These are phyloP conservation scores for Zasmidium cellare DNA, from an alignment of 2,329 filamentous ascomycete genomes.

Conservation along the genomic window DNA sequence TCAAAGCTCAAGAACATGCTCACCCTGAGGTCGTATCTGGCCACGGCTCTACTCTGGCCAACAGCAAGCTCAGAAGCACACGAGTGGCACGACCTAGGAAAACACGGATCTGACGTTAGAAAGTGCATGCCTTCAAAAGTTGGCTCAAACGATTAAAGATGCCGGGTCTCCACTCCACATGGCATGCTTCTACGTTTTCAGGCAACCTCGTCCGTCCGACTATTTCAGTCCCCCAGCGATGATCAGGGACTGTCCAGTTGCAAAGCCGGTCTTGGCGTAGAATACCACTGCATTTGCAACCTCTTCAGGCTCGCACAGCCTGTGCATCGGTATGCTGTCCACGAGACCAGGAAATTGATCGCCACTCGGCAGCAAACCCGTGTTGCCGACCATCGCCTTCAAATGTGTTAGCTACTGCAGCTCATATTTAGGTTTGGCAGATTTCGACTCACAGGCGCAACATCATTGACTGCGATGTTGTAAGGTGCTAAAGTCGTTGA, in stretches of 20 bases:
- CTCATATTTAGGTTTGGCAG: background rate
- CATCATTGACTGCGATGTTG: constrained; percentile 67
- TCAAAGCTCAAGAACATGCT: background rate
- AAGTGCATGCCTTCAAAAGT: background rate
- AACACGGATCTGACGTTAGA: background rate
- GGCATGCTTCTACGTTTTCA: background rate
- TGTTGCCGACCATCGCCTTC: constrained; percentile 60
- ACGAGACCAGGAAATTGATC: constrained; percentile 53
- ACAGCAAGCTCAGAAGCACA: too few species aligned
- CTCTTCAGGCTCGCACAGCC: constrained; percentile 59
- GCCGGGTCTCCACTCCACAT: background rate
- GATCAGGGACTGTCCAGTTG: constrained; percentile 26
- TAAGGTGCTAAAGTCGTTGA: constrained; percentile 58
- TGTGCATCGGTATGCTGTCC: constrained; percentile 58
- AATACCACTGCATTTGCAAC: constrained; percentile 61
- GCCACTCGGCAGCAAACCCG: constrained; percentile 58
- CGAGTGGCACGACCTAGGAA: too few species aligned
- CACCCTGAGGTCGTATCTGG: background rate
- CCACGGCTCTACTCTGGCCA: too few species aligned
- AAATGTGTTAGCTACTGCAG: background rate
- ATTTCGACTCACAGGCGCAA: constrained; percentile 50
- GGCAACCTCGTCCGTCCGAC: background rate
- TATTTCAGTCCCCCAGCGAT: constrained; percentile 28
- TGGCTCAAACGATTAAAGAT: background rate
- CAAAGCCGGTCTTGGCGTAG: constrained; percentile 56